Evolutionary conservation across 352 stramenopile species (phyloP).

Genomic region (Peronospora belbahrii): DNA sequence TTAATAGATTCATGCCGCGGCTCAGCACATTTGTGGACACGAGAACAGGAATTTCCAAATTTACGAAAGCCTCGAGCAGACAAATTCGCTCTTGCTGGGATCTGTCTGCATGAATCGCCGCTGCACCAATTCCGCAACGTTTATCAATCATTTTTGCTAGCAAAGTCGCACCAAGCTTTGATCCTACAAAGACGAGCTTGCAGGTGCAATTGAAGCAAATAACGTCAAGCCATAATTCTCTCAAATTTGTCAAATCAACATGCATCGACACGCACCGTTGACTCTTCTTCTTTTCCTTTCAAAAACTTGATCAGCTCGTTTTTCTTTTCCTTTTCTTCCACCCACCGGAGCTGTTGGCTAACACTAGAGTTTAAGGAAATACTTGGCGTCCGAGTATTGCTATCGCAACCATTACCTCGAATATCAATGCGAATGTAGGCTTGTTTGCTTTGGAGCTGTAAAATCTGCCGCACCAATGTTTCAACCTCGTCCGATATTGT

Average conservation of each 20-base stretch:
- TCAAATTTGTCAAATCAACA: neutral
- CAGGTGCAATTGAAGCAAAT: slow-evolving; percentile 2
- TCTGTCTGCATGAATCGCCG: slow-evolving; percentile 62
- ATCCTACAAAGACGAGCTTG: slow-evolving; percentile 72
- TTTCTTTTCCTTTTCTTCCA: slow-evolving; percentile 57
- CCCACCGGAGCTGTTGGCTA: slow-evolving; percentile 37
- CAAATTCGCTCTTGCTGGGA: slow-evolving; percentile 41
- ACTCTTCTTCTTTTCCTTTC: slow-evolving; percentile 24
- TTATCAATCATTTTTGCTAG: slow-evolving; percentile 48
- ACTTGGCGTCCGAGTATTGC: neutral
- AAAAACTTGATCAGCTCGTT: slow-evolving; percentile 38
- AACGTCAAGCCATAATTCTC: neutral
- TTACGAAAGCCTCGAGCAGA: slow-evolving; percentile 55
- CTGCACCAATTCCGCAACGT: slow-evolving; percentile 23
- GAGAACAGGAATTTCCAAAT: slow-evolving; percentile 34
- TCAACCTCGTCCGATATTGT: slow-evolving; percentile 43
- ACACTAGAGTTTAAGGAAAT: slow-evolving; percentile 29
- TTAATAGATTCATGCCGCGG: slow-evolving; percentile 59
- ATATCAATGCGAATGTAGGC: slow-evolving; percentile 33
- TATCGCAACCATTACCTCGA: slow-evolving; percentile 2
- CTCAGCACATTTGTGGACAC: slow-evolving; percentile 69
- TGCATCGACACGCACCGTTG: slow-evolving; percentile 30
- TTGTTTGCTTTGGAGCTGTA: slow-evolving; percentile 10
- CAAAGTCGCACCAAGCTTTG: slow-evolving; percentile 51
- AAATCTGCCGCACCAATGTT: slow-evolving; percentile 27